Evolutionary conservation across 305 asterid species (phyloP), one percentile per base, ranked within the genome.

Genomic region (Plantago lanceolata): DNA sequence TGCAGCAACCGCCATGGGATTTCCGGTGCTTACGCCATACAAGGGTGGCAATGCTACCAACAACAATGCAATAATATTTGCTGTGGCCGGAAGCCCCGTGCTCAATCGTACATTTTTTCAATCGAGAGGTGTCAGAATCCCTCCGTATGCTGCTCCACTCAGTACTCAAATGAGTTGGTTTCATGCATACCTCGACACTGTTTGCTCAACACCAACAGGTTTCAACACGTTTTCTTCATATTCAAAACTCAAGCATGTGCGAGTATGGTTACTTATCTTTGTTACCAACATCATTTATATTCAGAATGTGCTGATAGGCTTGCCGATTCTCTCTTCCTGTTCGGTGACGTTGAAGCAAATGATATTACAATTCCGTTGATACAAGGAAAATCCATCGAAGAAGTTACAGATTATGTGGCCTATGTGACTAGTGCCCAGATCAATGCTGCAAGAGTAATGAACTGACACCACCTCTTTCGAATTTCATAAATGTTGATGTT

Each of bases 31-130:
- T 16, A 60, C 54, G 17, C 45, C 66, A 21, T 61, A 26, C 31
- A 19, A 8, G 56, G 9, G 26, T 8, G 21, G 8, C 0, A 61
- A 61, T 47, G 45, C 45, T 5, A 6, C 66, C 15, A 14, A 13
- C 17, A 44, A 18, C 12, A 28, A 26, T 11, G 53, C 28, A 8
- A 17, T 61, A 40, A 47, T 48, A 5, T 61, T 61, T 47, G 53
- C 66, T 1, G 66, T 47, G 28, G 66, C 66, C 5, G 16, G 56
- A 47, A 61, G 66, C 43, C 66, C 66, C 26, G 14, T 61, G 26
- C 63, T 58, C 2, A 24, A 58, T 9, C 17, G 45, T 26, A 8
- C 35, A 2, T 60, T 44, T 21, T 60, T 44, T n/a, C 21, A 1
- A 14, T 0, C 15, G 5, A 44, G 8, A 4, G 66, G 55, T 45